Conservation (phyloP, 768 basidiomycete species). For the Russula abietina region DNA sequence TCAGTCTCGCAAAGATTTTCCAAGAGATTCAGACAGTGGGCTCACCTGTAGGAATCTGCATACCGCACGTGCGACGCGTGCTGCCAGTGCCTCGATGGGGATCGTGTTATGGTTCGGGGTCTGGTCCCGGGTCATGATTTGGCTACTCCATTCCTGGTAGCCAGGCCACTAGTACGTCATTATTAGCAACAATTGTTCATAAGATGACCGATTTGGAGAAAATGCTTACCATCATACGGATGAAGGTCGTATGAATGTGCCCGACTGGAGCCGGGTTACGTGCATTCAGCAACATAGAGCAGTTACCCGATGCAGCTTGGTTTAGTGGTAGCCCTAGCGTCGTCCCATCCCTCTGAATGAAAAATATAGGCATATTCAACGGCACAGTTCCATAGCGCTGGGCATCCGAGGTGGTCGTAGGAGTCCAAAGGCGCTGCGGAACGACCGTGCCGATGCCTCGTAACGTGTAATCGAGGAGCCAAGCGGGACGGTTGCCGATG, state of each 20-base stretch:
- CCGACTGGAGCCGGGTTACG: conserved; percentile 1
- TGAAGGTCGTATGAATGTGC: background rate
- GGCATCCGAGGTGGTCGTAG: background rate
- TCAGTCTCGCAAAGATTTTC: background rate
- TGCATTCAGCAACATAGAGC: background rate
- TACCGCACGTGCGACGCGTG: background rate
- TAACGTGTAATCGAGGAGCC: conserved; percentile 8
- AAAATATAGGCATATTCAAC: conserved; percentile 19
- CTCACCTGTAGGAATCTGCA: conserved; percentile 10
- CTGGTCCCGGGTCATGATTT: conserved; percentile 8
- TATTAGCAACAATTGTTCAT: background rate
- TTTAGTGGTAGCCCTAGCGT: conserved; percentile 1
- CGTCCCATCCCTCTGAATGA: conserved; percentile 1
- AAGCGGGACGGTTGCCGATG: background rate
- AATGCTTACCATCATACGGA: conserved; percentile 9
- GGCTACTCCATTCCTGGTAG: conserved; percentile 1
- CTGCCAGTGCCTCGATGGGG: too few relatives aligned
- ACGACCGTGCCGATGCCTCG: conserved; percentile 3
- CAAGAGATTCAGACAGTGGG: background rate
- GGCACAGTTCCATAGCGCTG: conserved; percentile 2
- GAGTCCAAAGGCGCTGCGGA: conserved; percentile 10
- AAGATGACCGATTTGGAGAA: background rate
- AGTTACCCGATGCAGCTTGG: background rate
- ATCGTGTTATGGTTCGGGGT: background rate
- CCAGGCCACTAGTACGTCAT: conserved; percentile 7